A percentile compares a stretch with the other conserved stretches of the same genome.
These are phyloP conservation scores for Torrubiellomyces zombiae DNA, from an alignment of 2,329 filamentous ascomycete genomes.

Conservation along the genomic window DNA sequence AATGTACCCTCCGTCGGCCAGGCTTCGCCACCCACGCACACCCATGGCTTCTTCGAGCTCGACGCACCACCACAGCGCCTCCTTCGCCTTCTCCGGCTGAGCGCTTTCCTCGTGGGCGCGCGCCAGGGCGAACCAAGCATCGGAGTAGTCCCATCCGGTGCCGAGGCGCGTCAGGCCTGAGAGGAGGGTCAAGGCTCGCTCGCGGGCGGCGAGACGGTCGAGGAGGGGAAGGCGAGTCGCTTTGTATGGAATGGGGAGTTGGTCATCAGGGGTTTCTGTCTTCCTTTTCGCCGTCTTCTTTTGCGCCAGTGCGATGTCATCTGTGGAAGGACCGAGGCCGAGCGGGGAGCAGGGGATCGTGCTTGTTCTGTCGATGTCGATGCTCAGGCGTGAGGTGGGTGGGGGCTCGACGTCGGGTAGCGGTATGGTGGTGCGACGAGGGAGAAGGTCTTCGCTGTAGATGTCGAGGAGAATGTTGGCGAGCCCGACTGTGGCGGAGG, in stretches of 20 bases:
- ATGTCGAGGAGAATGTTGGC: slow-evolving; percentile 77
- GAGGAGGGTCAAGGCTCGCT: slow-evolving; percentile 73
- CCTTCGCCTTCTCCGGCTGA: slow-evolving; percentile 74
- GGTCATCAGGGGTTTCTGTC: slow-evolving; percentile 15
- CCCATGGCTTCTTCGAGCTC: slow-evolving; percentile 78
- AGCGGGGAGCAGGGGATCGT: slow-evolving; percentile 27
- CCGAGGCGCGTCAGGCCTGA: slow-evolving; percentile 73
- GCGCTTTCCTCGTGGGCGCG: slow-evolving; percentile 77
- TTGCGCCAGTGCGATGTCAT: slow-evolving; percentile 5
- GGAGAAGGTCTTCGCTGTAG: slow-evolving; percentile 53
- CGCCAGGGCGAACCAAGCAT: slow-evolving; percentile 84
- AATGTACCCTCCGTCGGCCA: slow-evolving; percentile 51
- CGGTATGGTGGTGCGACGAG: slow-evolving; percentile 33
- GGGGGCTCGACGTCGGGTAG: slow-evolving; percentile 13
- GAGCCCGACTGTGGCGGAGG: slow-evolving; percentile 62
- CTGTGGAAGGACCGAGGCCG: slow-evolving; percentile 22
- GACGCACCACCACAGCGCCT: slow-evolving; percentile 94
- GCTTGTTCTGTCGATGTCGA: no score
- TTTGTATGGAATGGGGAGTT: slow-evolving; percentile 35
- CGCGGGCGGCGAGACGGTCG: slow-evolving; percentile 75
- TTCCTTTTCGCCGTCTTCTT: slow-evolving; percentile 5
- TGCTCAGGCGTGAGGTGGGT: no score
- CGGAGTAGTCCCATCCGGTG: slow-evolving; percentile 74
- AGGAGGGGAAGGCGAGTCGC: slow-evolving; percentile 50
- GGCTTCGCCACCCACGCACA: slow-evolving; percentile 60